phyloP scores from a whole-genome alignment of 768 basidiomycete species.

The Udeniomyces megalosporus region DNA sequence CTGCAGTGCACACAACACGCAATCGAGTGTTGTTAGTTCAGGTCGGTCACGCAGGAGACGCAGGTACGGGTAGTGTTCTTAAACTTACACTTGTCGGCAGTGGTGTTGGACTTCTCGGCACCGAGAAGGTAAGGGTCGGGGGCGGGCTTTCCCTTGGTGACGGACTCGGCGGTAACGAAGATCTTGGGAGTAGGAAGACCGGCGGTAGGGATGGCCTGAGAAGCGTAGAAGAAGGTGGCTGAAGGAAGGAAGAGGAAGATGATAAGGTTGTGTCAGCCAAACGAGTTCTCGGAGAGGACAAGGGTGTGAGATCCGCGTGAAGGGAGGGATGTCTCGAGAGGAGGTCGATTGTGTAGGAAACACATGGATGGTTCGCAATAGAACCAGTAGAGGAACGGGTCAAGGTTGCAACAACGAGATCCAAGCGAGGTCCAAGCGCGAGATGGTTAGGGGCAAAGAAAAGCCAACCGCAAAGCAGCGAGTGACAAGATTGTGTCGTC shows the following conservation, averaged over 20 bases:
- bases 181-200: conserved; percentile 43
- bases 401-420: no score
- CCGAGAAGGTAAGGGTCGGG: conserved; percentile 76
- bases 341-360: no score
- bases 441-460: no score
- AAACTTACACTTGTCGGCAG: conserved; percentile 39
- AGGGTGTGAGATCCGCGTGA: no score
- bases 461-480: no score
- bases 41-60: background rate
- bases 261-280: background rate
- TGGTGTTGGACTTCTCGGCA: conserved; percentile 43
- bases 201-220: conserved; percentile 48
- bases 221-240: conserved; percentile 62
- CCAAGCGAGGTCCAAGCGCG: no score
- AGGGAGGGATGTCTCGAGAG: no score
- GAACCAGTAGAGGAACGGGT: no score
- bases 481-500: no score
- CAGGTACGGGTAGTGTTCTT: background rate
- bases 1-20: conserved; percentile 33
- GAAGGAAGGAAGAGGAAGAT: conserved; percentile 19
- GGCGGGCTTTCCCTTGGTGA: conserved; percentile 62
- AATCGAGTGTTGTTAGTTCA: background rate
- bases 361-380: no score
- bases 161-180: conserved; percentile 61
- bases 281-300: no score